Percentiles rank a stretch among this genome's conserved stretches.
Evolutionary conservation across 2,329 filamentous ascomycete genomes (phyloP).

Genomic region (Fusarium buharicum): DNA sequence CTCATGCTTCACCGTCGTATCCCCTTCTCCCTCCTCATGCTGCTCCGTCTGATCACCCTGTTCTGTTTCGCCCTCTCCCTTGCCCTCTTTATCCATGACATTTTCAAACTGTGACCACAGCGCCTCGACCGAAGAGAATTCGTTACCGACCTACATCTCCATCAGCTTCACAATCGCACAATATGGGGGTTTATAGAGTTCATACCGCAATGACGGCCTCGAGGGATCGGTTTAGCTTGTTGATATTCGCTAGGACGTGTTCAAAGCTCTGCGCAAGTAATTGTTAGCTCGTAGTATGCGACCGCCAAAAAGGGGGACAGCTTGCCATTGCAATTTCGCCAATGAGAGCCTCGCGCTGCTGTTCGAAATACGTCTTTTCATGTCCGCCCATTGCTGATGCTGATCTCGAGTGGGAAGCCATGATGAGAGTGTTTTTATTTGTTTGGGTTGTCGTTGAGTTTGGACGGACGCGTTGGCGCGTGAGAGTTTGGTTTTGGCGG

Average conservation of each 20-base stretch:
- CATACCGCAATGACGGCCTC: conserved; percentile 89
- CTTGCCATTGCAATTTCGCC: conserved; percentile 77
- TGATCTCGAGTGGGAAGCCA: conserved; percentile 49
- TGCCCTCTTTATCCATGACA: conserved; percentile 82
- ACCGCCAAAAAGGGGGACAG: neutral
- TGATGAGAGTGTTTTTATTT: conserved; percentile 27
- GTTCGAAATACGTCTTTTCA: conserved; percentile 75
- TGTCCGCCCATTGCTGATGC: conserved; percentile 45
- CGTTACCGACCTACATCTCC: conserved; percentile 80
- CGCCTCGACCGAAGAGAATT: conserved; percentile 96
- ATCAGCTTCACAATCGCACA: neutral
- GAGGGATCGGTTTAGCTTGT: conserved; percentile 90
- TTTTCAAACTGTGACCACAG: conserved; percentile 98
- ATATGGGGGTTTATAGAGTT: too few species aligned
- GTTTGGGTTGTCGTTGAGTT: conserved; percentile 9
- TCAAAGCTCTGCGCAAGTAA: conserved; percentile 72
- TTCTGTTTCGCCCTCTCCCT: conserved; percentile 27
- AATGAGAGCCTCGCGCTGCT: conserved; percentile 77
- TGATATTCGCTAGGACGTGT: conserved; percentile 93
- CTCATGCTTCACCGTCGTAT: conserved; percentile 30
- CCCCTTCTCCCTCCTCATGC: conserved; percentile 10
- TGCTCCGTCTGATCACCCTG: conserved; percentile 38
- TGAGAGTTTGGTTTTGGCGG: conserved; percentile 20
- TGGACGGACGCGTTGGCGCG: conserved; percentile 24
- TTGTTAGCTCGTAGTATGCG: conserved; percentile 6